phyloP scores from a whole-genome alignment of 495 filamentous ascomycete species.

The Aspergillus saccharolyticus region DNA sequence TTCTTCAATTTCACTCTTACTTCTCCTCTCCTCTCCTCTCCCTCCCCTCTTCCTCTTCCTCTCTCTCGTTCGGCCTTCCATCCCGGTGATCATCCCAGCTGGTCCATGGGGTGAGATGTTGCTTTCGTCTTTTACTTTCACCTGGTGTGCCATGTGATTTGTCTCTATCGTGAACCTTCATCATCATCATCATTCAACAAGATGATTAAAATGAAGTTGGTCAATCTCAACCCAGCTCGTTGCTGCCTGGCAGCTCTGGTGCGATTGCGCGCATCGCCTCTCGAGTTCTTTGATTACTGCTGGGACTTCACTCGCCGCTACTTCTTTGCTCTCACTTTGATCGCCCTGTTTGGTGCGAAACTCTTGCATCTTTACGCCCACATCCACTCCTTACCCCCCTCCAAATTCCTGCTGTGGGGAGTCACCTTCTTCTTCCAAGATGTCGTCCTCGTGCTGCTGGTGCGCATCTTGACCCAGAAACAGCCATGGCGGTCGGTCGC shows the following conservation, averaged over 20 bases:
- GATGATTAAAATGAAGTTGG: not conserved
- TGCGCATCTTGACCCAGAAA: conserved; percentile 26
- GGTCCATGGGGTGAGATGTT: not conserved
- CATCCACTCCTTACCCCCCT: conserved; percentile 28
- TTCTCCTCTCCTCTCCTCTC: not conserved
- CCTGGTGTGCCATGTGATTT: not conserved
- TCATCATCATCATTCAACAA: not conserved
- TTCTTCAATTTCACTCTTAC: not conserved
- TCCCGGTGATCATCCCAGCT: not conserved
- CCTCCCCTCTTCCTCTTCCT: not conserved
- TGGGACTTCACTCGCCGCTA: conserved; percentile 35
- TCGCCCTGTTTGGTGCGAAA: conserved; percentile 32
- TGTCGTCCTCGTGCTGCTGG: conserved; percentile 29
- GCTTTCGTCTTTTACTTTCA: not conserved
- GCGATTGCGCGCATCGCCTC: conserved; percentile 18
- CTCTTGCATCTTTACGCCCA: conserved; percentile 36
- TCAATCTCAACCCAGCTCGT: conserved; percentile 9
- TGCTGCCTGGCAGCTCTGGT: not conserved
- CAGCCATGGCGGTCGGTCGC: conserved; percentile 22
- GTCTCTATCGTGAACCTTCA: not conserved
- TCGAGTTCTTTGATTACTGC: conserved; percentile 22
- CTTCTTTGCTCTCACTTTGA: conserved; percentile 32
- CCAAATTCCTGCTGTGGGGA: conserved; percentile 31
- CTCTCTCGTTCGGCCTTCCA: not conserved
- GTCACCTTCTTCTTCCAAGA: conserved; percentile 39